Conservation (phyloP, 176 grass and related monocot genomes). For the Rhynchospora pubera region DNA sequence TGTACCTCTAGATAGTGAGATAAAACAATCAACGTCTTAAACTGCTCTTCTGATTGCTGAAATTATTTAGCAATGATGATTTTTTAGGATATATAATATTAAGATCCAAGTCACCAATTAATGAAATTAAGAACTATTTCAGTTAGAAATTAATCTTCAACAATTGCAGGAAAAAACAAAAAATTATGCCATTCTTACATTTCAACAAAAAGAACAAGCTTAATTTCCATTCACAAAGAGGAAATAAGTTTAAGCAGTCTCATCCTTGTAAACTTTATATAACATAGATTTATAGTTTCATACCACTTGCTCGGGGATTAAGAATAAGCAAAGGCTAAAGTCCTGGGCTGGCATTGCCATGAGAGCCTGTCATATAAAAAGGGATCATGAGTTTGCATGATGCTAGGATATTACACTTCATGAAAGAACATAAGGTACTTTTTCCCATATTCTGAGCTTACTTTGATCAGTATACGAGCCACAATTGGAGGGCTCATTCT, state of each 20-base stretch:
- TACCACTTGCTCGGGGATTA: conserved; percentile 99
- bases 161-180: neutral
- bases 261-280: neutral
- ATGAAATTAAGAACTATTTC: neutral
- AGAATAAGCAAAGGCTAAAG: conserved; percentile 92
- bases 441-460: conserved; percentile 9
- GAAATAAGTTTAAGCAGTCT: neutral
- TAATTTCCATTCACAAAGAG: neutral
- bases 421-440: neutral
- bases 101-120: neutral
- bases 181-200: neutral
- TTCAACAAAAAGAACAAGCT: neutral
- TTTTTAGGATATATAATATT: neutral
- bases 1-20: conserved; percentile 98
- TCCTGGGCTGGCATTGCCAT: conserved; percentile 94
- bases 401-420: neutral
- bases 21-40: conserved; percentile 95
- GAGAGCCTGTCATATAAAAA: conserved; percentile 69
- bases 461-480: conserved; percentile 75
- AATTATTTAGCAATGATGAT: neutral
- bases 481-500: conserved; percentile 72
- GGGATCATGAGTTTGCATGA: neutral
- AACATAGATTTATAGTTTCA: conserved; percentile 1
- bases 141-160: neutral
- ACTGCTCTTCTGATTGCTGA: conserved; percentile 97